phyloP scores from a whole-genome alignment of 345 rosid genomes.

The Adansonia digitata region DNA sequence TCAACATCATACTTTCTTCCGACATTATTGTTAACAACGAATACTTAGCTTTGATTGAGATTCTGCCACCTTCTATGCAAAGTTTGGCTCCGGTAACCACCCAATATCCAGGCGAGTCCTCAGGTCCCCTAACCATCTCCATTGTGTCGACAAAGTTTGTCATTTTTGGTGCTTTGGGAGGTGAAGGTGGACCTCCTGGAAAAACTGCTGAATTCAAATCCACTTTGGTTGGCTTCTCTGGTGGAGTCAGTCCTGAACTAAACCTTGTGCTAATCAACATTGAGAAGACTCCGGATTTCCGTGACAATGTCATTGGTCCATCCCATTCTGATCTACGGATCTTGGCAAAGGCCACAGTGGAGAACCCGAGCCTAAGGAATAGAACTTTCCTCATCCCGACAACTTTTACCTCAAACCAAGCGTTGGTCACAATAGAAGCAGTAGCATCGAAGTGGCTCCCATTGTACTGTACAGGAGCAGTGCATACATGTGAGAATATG shows the following conservation, averaged over 20 bases:
- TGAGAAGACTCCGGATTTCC: slow-evolving; percentile 81
- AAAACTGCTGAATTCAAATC: slow-evolving; percentile 83
- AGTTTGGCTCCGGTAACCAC: slow-evolving; percentile 94
- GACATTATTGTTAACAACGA: slow-evolving; percentile 73
- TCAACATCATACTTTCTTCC: slow-evolving; percentile 60
- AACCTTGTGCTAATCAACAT: slow-evolving; percentile 62
- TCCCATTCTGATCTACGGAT: slow-evolving; percentile 84
- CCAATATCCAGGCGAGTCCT: slow-evolving; percentile 90
- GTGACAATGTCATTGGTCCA: slow-evolving; percentile 52
- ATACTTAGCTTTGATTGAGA: slow-evolving; percentile 76
- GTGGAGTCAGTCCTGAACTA: slow-evolving; percentile 43
- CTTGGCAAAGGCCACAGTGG: slow-evolving; percentile 57
- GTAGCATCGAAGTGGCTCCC: slow-evolving; percentile 62
- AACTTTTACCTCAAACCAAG: neutral
- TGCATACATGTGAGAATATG: slow-evolving; percentile 82
- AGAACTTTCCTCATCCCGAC: neutral
- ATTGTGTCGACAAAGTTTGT: slow-evolving; percentile 72
- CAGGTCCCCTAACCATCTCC: slow-evolving; percentile 88
- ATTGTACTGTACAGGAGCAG: slow-evolving; percentile 67
- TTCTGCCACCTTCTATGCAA: slow-evolving; percentile 63
- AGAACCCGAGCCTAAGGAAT: slow-evolving; percentile 55
- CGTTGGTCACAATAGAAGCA: slow-evolving; percentile 29
- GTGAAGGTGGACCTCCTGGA: slow-evolving; percentile 68
- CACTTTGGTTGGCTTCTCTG: slow-evolving; percentile 45
- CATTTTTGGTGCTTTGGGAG: slow-evolving; percentile 53